phyloP scores from a whole-genome alignment of 2,329 filamentous ascomycete genomes.

The Annulohypoxylon truncatum region DNA sequence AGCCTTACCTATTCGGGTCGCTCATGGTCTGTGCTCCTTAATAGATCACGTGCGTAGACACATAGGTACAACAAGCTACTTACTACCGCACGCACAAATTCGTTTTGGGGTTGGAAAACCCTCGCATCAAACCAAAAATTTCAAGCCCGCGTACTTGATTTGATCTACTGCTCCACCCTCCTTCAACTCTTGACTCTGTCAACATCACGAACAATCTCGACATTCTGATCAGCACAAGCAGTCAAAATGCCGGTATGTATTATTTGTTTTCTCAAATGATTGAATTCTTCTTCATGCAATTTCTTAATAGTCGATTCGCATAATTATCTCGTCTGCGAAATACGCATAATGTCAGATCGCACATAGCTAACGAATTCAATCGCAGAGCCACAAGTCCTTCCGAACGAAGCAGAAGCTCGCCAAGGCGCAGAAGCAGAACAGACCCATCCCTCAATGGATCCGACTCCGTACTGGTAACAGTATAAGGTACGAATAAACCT shows the following conservation, averaged over 20 bases:
- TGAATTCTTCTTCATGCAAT: not conserved
- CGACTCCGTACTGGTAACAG: slow-evolving; percentile 98
- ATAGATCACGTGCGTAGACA: slow-evolving; percentile 15
- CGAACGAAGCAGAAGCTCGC: slow-evolving; percentile 99
- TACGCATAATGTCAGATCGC: slow-evolving; percentile 1
- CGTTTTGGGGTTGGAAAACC: slow-evolving; percentile 50
- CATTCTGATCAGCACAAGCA: slow-evolving; percentile 53
- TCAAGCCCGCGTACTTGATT: slow-evolving; percentile 38
- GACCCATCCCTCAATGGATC: slow-evolving; percentile 99
- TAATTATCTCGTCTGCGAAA: not conserved
- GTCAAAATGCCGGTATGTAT: slow-evolving; percentile 58
- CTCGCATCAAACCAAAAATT: slow-evolving; percentile 48
- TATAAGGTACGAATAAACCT: slow-evolving; percentile 82
- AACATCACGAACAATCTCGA: slow-evolving; percentile 50
- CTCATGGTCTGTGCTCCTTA: not conserved
- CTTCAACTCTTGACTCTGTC: slow-evolving; percentile 40
- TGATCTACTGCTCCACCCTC: slow-evolving; percentile 45
- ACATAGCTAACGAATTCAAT: slow-evolving; percentile 31
- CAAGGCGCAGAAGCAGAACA: slow-evolving; percentile 99
- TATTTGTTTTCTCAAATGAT: not conserved
- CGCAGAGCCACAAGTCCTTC: slow-evolving; percentile 99
- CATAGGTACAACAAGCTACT: slow-evolving; percentile 1
- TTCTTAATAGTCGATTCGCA: not conserved
- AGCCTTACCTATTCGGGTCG: not conserved
- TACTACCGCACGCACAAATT: slow-evolving; percentile 43